Conservation (phyloP, 2,329 filamentous ascomycete genomes). For the Ophiostoma perfectum region DNA sequence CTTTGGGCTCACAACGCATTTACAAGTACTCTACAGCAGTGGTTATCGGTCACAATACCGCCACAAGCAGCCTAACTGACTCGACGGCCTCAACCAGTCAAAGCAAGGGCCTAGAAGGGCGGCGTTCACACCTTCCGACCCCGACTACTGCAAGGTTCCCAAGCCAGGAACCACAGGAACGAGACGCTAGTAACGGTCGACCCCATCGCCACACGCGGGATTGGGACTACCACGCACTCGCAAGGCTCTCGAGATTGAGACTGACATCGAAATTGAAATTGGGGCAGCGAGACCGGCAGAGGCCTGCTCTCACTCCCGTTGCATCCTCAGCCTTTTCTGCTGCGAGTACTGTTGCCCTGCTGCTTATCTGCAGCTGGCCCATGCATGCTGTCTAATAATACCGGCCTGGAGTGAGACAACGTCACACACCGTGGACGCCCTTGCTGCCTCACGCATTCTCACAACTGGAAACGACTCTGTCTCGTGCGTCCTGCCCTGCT, state of each 20-base stretch:
- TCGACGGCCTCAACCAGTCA: not conserved
- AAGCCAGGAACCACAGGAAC: conserved; percentile 13
- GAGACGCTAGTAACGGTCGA: conserved; percentile 13
- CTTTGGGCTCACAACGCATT: not conserved
- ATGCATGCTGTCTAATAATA: conserved; percentile 2
- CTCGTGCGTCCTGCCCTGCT: not conserved
- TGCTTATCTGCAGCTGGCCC: conserved; percentile 8
- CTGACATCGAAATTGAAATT: not conserved
- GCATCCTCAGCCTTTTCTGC: too few species aligned
- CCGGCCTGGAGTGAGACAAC: conserved; percentile 16
- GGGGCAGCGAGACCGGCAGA: too few species aligned
- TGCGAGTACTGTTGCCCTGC: not conserved
- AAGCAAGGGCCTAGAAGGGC: not conserved
- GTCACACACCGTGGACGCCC: conserved; percentile 18
- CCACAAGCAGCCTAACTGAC: not conserved
- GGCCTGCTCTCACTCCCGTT: too few species aligned
- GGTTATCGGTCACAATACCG: not conserved
- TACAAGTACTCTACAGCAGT: not conserved
- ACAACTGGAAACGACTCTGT: conserved; percentile 9
- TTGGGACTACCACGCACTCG: not conserved
- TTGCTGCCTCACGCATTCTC: conserved; percentile 13
- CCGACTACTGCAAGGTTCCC: not conserved
- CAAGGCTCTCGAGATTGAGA: not conserved
- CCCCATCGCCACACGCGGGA: not conserved
- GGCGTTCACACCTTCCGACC: not conserved